Percentiles rank a stretch among this genome's conserved stretches.
phyloP scores from a whole-genome alignment of 169 alveolate species.

The Besnoitia besnoiti region DNA sequence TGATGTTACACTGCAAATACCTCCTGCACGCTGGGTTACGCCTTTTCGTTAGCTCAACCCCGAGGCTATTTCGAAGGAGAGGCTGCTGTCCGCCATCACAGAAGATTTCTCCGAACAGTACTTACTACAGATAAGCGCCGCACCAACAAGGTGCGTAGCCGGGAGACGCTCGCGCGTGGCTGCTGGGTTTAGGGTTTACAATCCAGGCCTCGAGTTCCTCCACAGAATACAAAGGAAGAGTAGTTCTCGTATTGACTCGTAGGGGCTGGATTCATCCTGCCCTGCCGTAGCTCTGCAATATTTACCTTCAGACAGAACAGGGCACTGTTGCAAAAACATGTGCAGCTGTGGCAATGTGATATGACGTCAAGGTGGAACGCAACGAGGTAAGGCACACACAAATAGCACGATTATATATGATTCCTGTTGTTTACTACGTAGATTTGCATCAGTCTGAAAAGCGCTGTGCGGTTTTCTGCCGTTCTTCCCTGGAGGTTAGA shows the following conservation, averaged over 20 bases:
- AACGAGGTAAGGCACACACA: constrained; percentile 21
- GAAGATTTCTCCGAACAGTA: constrained; percentile 25
- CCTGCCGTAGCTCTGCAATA: too few species aligned
- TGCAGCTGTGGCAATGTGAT: constrained; percentile 41
- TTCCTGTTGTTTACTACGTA: too few species aligned
- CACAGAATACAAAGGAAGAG: too few species aligned
- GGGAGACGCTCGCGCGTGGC: too few species aligned
- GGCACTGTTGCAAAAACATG: not conserved
- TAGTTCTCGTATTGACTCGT: too few species aligned
- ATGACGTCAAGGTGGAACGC: constrained; percentile 28
- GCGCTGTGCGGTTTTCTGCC: too few species aligned
- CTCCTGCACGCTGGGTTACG: not conserved
- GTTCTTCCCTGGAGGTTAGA: too few species aligned
- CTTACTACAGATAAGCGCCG: constrained; percentile 31
- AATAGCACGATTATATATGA: too few species aligned
- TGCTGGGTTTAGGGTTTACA: too few species aligned
- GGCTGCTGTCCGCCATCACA: not conserved
- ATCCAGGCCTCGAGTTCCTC: too few species aligned
- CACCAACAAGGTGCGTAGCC: constrained; percentile 30
- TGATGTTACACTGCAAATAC: not conserved
- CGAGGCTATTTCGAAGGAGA: not conserved
- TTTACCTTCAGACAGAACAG: not conserved
- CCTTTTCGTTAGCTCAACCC: not conserved
- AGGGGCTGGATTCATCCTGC: too few species aligned
- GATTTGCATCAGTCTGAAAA: too few species aligned